Percentiles rank a stretch among this genome's conserved stretches.
phyloP scores from a whole-genome alignment of 108 stramenopile species.

The Seminavis robusta region DNA sequence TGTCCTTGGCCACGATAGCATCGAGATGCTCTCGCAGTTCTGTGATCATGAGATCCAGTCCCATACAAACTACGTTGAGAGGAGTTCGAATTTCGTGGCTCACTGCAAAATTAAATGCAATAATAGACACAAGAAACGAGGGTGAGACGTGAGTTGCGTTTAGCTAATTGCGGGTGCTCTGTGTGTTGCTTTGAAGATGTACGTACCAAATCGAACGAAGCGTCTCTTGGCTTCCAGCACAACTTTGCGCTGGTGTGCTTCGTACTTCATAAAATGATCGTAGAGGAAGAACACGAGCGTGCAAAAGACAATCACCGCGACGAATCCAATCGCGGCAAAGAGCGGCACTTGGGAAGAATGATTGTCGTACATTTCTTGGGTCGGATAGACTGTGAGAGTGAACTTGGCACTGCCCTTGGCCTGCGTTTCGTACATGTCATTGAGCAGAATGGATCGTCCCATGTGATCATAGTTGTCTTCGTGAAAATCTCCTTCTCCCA shows the following conservation, averaged over 20 bases:
- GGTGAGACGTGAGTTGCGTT: too few species aligned
- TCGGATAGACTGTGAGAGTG: slow-evolving; percentile 14
- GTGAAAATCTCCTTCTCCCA: slow-evolving; percentile 30
- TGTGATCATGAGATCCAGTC: slow-evolving; percentile 29
- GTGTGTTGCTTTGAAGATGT: too few species aligned
- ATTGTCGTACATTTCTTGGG: slow-evolving; percentile 15
- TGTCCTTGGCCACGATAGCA: too few species aligned
- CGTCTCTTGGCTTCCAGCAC: slow-evolving; percentile 44
- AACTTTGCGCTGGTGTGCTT: slow-evolving; percentile 27
- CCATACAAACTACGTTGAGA: slow-evolving; percentile 50
- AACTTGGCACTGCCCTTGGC: not conserved
- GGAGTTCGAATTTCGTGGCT: slow-evolving; percentile 54
- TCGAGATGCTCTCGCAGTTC: slow-evolving; percentile 13
- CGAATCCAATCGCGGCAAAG: slow-evolving; percentile 23
- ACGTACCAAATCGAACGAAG: slow-evolving; percentile 44
- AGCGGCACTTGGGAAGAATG: slow-evolving; percentile 25
- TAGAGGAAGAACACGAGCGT: slow-evolving; percentile 43
- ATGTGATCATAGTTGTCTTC: slow-evolving; percentile 7
- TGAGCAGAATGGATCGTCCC: not conserved
- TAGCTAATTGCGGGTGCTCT: too few species aligned
- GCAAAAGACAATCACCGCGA: slow-evolving; percentile 34
- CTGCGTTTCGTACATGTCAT: not conserved
- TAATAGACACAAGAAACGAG: too few species aligned
- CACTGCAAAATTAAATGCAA: too few species aligned
- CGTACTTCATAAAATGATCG: slow-evolving; percentile 41